Evolutionary conservation across 768 basidiomycete genomes (phyloP).

Genomic region (Trametes coccinea): DNA sequence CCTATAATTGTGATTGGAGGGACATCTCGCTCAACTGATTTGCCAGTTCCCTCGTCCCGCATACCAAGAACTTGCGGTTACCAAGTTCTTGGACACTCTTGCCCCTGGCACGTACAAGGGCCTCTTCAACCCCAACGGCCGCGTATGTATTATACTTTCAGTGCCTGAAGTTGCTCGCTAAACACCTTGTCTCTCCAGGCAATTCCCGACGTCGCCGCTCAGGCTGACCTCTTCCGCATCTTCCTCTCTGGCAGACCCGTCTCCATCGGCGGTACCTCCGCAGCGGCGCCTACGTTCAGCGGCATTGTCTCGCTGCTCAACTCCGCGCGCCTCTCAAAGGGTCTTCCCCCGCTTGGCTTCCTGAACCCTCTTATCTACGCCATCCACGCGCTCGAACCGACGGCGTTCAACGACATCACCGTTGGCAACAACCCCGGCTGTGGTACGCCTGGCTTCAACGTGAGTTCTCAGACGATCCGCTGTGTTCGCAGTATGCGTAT

Average conservation of each 20-base stretch:
- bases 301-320: conserved; percentile 61
- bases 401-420: conserved; percentile 40
- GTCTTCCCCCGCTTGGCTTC: conserved; percentile 37
- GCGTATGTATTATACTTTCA: conserved; percentile 9
- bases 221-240: conserved; percentile 50
- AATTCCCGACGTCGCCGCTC: conserved; percentile 68
- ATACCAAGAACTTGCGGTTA: conserved; percentile 52
- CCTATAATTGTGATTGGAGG: not conserved
- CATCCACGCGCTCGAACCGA: conserved; percentile 12
- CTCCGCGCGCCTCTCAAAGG: conserved; percentile 33
- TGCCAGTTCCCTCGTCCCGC: conserved; percentile 51
- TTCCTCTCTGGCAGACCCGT: conserved; percentile 40
- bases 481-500: not conserved
- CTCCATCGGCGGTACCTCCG: conserved; percentile 64
- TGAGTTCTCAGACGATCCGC: conserved; percentile 20
- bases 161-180: not conserved
- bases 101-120: conserved; percentile 53
- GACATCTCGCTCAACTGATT: not conserved
- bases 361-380: conserved; percentile 40
- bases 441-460: conserved; percentile 39
- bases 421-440: conserved; percentile 40
- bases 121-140: conserved; percentile 52
- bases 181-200: conserved; percentile 36
- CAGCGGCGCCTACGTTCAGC: conserved; percentile 63
- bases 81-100: conserved; percentile 45